Evolutionary conservation across 2,329 filamentous ascomycete species (phyloP).

Genomic region (Biscogniauxia sp.): DNA sequence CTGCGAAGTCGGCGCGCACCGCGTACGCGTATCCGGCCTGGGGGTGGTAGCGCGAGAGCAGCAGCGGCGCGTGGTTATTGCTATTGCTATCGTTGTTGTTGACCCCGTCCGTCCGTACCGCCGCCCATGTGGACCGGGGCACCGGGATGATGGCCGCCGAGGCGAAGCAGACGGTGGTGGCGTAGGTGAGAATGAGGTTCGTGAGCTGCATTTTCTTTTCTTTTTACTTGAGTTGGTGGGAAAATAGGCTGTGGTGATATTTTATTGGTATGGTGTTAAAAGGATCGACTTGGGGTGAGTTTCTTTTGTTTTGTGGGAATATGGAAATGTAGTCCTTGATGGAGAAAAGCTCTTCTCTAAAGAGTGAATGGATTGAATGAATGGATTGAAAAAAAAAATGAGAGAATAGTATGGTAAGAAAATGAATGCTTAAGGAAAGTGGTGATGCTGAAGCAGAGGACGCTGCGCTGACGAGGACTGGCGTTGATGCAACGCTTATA

Average conservation of each 20-base stretch:
- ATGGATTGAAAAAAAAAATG: background rate
- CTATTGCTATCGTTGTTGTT: too few relatives aligned
- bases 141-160: slow-evolving; percentile 15
- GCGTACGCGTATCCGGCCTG: background rate
- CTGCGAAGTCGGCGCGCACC: background rate
- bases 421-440: too few relatives aligned
- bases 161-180: slow-evolving; percentile 1
- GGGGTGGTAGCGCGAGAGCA: background rate
- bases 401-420: background rate
- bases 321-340: too few relatives aligned
- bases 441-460: too few relatives aligned
- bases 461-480: too few relatives aligned
- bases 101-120: slow-evolving; percentile 1
- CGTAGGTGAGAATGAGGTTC: slow-evolving; percentile 16
- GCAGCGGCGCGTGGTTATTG: background rate
- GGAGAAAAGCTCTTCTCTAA: background rate
- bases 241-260: background rate
- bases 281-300: background rate
- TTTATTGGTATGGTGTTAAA: background rate
- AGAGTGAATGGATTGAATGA: background rate
- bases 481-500: too few relatives aligned
- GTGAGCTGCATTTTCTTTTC: slow-evolving; percentile 14
- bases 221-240: background rate
- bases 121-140: background rate
- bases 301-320: background rate